Evolutionary conservation across 1,139 yeast species (phyloP).

Genomic region (Kurtzmaniella quercitrusa): DNA sequence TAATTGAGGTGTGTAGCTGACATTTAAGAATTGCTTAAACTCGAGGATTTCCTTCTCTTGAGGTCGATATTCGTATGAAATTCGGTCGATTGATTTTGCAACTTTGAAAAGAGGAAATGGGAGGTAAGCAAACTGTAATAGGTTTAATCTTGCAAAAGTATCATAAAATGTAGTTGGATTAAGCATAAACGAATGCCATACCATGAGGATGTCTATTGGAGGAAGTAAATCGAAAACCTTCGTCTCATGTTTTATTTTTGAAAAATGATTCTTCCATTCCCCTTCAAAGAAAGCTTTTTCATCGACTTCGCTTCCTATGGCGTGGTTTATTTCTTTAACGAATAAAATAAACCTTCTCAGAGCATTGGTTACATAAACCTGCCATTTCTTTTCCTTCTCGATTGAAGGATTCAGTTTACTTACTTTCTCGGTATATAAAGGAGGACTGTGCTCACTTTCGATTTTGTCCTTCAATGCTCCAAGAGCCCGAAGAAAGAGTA

Average conservation of each 20-base stretch:
- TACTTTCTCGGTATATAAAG: background rate
- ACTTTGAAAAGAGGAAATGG: slow-evolving; percentile 24
- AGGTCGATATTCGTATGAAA: slow-evolving; percentile 18
- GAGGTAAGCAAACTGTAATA: slow-evolving; percentile 16
- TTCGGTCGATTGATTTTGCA: slow-evolving; percentile 17
- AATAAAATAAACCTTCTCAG: background rate
- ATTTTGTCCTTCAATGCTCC: slow-evolving; percentile 17
- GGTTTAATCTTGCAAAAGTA: slow-evolving; percentile 20
- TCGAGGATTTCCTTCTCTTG: background rate
- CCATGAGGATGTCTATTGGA: slow-evolving; percentile 29
- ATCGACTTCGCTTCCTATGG: background rate
- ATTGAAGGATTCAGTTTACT: slow-evolving; percentile 7
- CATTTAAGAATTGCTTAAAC: background rate
- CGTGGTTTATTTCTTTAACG: background rate
- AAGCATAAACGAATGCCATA: slow-evolving; percentile 24
- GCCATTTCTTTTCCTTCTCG: slow-evolving; percentile 7
- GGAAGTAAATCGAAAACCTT: slow-evolving; percentile 14
- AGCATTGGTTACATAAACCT: background rate
- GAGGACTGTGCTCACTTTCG: background rate
- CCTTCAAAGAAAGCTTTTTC: background rate
- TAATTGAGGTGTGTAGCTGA: background rate
- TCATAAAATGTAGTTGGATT: slow-evolving; percentile 22
- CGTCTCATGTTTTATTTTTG: too few species aligned
- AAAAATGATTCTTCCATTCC: background rate
- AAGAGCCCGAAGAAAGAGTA: slow-evolving; percentile 27